Evolutionary conservation across 1,284 basidiomycete species (phyloP).

Genomic region (Meira nashicola): DNA sequence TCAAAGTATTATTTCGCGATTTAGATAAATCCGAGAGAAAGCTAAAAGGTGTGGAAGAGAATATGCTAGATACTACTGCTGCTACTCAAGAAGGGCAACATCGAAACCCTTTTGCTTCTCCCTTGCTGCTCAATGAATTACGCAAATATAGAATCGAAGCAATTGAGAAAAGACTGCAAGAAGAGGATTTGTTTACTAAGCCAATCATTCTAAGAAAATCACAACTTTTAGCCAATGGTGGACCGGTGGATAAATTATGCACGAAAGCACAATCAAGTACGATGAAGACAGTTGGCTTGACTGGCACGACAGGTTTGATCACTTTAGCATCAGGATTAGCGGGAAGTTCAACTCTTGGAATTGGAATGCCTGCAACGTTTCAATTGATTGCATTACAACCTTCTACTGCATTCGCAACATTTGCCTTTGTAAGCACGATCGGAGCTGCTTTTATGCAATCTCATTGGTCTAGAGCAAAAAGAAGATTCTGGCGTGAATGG

Average conservation of each 20-base stretch:
- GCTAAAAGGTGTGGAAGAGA: not conserved
- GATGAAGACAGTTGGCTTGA: not conserved
- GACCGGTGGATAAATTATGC: constrained; percentile 15
- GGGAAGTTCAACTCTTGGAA: not conserved
- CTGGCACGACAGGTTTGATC: not conserved
- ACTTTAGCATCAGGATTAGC: not conserved
- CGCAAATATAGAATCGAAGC: constrained; percentile 1
- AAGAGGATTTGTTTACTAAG: not conserved
- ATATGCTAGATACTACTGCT: not conserved
- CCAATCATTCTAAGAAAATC: not conserved
- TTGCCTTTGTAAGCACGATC: constrained; percentile 37
- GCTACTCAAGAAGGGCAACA: not conserved
- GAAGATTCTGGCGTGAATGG: constrained; percentile 50
- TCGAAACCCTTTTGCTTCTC: not conserved
- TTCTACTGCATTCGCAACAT: constrained; percentile 40
- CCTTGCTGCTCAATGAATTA: constrained; percentile 4
- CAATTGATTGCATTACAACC: constrained; percentile 31
- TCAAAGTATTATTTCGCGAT: not conserved
- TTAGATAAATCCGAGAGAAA: not conserved
- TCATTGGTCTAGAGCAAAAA: constrained; percentile 43
- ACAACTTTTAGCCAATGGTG: constrained; percentile 13
- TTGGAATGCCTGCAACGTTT: not conserved
- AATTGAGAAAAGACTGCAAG: not conserved
- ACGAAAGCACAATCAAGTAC: constrained; percentile 9
- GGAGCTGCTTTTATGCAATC: constrained; percentile 52